Evolutionary conservation across 164 flowering plant species (phyloP).

Genomic region (Aristolochia contorta): DNA sequence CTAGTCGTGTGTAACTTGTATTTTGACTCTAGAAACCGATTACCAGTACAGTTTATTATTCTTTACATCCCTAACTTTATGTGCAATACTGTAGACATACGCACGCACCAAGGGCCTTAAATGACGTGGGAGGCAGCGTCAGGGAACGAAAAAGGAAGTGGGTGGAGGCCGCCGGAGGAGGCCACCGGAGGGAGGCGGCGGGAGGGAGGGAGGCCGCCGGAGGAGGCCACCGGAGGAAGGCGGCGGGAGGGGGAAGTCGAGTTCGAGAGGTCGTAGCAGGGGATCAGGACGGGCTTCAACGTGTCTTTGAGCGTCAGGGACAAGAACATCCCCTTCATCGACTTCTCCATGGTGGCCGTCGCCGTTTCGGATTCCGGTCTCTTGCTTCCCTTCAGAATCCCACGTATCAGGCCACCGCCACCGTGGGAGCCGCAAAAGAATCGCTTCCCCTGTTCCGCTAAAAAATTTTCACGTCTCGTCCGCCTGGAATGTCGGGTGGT

Average conservation of each 20-base stretch:
- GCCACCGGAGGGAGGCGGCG: too few relatives aligned
- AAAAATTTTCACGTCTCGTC: slow-evolving; percentile 77
- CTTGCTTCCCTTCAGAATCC: slow-evolving; percentile 18
- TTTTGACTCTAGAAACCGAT: too few relatives aligned
- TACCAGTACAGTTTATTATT: too few relatives aligned
- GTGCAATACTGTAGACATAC: too few relatives aligned
- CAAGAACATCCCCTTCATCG: slow-evolving; percentile 50
- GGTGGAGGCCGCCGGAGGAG: too few relatives aligned
- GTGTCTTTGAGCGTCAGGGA: slow-evolving; percentile 74
- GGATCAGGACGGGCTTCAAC: slow-evolving; percentile 78
- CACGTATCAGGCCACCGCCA: slow-evolving; percentile 25
- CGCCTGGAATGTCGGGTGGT: slow-evolving; percentile 55
- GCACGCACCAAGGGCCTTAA: too few relatives aligned
- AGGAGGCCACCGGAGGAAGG: too few relatives aligned
- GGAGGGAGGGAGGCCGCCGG: too few relatives aligned
- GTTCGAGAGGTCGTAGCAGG: slow-evolving; percentile 84
- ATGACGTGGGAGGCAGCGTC: too few relatives aligned
- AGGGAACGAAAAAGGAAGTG: too few relatives aligned
- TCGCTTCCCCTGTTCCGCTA: slow-evolving; percentile 44
- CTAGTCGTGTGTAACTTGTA: too few relatives aligned
- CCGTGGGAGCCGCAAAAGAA: slow-evolving; percentile 20
- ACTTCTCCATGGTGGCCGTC: slow-evolving; percentile 37
- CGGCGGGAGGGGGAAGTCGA: slow-evolving; percentile 89
- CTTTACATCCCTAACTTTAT: too few relatives aligned
- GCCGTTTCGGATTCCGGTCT: slow-evolving; percentile 13